Evolutionary conservation across 2,329 filamentous ascomycete genomes (phyloP).

Genomic region (Aspergillus sp.): DNA sequence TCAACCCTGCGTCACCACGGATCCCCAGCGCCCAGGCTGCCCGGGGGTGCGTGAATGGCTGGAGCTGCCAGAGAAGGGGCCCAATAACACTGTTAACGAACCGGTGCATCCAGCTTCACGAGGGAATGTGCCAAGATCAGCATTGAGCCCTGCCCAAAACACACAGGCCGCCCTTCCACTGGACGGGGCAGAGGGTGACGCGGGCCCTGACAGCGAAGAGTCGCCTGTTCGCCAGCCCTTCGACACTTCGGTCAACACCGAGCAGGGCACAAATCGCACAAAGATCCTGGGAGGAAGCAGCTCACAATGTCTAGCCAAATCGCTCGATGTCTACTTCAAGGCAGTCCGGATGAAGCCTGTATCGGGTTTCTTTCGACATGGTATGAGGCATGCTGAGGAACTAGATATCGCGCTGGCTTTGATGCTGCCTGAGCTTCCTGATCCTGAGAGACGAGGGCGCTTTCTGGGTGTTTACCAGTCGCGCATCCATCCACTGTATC

Average conservation of each 20-base stretch:
- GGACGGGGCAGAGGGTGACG: no score
- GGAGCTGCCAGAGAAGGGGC: conserved; percentile 10
- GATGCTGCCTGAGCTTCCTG: conserved; percentile 10
- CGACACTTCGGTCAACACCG: conserved; percentile 14
- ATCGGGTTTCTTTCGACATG: conserved; percentile 14
- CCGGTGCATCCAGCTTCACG: background rate
- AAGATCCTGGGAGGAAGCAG: conserved; percentile 18
- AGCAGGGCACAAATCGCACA: conserved; percentile 13
- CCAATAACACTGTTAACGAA: background rate
- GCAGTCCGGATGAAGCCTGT: conserved; percentile 11
- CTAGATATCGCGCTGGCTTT: conserved; percentile 8
- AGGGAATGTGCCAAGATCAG: no score
- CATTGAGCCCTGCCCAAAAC: no score
- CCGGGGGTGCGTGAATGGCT: conserved; percentile 16
- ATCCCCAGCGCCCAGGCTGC: conserved; percentile 23
- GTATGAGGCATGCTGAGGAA: conserved; percentile 16
- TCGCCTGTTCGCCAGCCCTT: conserved; percentile 17
- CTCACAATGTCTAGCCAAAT: conserved; percentile 18
- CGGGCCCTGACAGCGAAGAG: background rate
- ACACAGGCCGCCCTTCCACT: no score
- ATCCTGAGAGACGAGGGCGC: background rate
- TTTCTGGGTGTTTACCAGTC: conserved; percentile 2
- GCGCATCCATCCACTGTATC: conserved; percentile 15
- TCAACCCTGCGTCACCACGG: conserved; percentile 22
- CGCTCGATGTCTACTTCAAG: conserved; percentile 17